Evolutionary conservation across 768 basidiomycete genomes (phyloP).

Genomic region (Tylopilus cervinicoccineus): DNA sequence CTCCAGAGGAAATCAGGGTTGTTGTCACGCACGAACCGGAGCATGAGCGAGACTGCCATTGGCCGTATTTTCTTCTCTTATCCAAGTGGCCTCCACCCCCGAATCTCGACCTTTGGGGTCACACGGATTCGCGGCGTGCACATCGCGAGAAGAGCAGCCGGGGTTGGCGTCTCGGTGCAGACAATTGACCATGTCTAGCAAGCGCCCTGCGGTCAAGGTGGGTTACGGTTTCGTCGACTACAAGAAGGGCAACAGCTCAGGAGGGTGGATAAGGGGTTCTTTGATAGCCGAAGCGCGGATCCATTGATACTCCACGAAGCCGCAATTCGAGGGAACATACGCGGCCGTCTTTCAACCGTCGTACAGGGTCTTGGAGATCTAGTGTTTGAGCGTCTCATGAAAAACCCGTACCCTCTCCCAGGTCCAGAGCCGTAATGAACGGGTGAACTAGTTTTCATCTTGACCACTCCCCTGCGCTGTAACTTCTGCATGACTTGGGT

Average conservation of each 20-base stretch:
- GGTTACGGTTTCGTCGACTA: constrained; percentile 4
- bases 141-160: background rate
- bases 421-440: background rate
- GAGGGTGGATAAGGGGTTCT: constrained; percentile 1
- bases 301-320: constrained; percentile 1
- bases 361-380: background rate
- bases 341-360: background rate
- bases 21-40: background rate
- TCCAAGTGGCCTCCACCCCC: background rate
- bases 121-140: constrained; percentile 4
- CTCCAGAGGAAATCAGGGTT: background rate
- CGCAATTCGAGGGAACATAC: background rate
- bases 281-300: background rate
- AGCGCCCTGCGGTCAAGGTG: background rate
- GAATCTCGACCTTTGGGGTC: background rate
- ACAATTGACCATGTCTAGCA: background rate
- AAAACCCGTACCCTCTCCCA: constrained; percentile 1
- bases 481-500: background rate
- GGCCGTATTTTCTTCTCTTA: background rate
- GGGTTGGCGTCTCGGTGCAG: background rate
- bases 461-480: background rate
- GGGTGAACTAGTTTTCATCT: background rate
- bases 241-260: background rate
- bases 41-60: background rate
- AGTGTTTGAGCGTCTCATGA: background rate